Conservation (phyloP, 1,139 yeast genomes). For the Hansenula lynferdii region DNA sequence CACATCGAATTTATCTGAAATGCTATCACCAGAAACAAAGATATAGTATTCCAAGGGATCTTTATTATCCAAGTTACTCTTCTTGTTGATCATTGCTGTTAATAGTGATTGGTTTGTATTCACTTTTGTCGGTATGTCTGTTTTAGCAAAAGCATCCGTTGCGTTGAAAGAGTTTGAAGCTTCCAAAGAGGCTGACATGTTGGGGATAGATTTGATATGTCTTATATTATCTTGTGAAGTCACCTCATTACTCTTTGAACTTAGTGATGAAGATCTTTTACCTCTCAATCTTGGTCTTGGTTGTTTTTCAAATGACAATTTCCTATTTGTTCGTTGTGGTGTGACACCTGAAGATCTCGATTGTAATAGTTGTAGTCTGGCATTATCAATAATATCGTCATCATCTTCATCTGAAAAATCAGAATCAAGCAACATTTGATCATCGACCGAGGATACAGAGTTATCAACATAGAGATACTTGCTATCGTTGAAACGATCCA, state of each 20-base stretch:
- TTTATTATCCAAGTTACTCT: constrained; percentile 29
- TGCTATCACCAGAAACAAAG: constrained; percentile 40
- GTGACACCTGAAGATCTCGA: too few relatives aligned
- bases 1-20: constrained; percentile 26
- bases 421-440: constrained; percentile 31
- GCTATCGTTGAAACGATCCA: constrained; percentile 6
- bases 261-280: constrained; percentile 15
- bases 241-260: constrained; percentile 5
- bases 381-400: constrained; percentile 16
- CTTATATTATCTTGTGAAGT: constrained; percentile 1
- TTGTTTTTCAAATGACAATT: constrained; percentile 17
- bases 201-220: constrained; percentile 1
- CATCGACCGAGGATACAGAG: constrained; percentile 29
- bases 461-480: constrained; percentile 22
- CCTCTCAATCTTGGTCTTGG: constrained; percentile 11
- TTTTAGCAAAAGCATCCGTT: background rate
- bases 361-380: constrained; percentile 4
- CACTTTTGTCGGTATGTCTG: too few relatives aligned
- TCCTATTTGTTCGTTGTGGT: constrained; percentile 19
- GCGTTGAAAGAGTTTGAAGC: background rate
- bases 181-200: background rate
- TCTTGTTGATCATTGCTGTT: constrained; percentile 26
- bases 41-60: constrained; percentile 52
- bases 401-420: constrained; percentile 30
- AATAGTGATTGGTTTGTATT: constrained; percentile 24